Evolutionary conservation across 1,284 basidiomycete species (phyloP), one percentile per base, ranked within the genome.

Genomic region (Porodaedalea pini): DNA sequence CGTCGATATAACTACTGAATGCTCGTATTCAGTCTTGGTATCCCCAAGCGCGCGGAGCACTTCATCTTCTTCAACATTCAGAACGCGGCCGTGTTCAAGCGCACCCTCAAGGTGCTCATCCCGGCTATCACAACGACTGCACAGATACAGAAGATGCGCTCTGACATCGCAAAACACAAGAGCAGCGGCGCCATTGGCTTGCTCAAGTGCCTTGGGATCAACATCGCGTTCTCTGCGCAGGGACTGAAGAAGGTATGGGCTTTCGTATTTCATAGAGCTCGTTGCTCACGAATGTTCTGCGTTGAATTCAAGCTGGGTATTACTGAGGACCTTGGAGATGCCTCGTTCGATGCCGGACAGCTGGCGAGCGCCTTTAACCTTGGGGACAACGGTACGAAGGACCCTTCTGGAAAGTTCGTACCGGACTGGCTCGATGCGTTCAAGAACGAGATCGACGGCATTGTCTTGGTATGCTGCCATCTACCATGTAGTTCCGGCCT

Each of bases 121-220:
- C 68, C 71, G 8, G 58, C 66, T 41, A 69, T 75, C 61, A 75
- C 73, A 4, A 63, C 66, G 3, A 64, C 65, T 0, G 59, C 59
- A 11, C 62, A 67, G 43, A 55, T 69, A 27, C 61, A 67, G 15
- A 51, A 58, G 21, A 61, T 62, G 15, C 68, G 69, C 52, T 66
- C 66, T 5, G 61, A 67, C 39, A 67, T 67, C 2, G 64, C 66
- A 39, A 60, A 71, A 48, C 74, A 73, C 63, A 65, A 74, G 25
- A 69, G 69, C 1, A 73, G 71, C 57, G 69, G 71, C 0, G 63
- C 68, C n/a, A 58, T 60, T 10, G 73, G 72, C 17, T 63, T 75
- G 10, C 54, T 51, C 15, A 63, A 68, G 58, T 21, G 27, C 21
- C 19, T 53, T 21, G 49, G 50, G 34, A 55, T 63, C 27, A 65